Conservation (phyloP, 495 filamentous ascomycete species). For the Penicillium malachiteum region DNA sequence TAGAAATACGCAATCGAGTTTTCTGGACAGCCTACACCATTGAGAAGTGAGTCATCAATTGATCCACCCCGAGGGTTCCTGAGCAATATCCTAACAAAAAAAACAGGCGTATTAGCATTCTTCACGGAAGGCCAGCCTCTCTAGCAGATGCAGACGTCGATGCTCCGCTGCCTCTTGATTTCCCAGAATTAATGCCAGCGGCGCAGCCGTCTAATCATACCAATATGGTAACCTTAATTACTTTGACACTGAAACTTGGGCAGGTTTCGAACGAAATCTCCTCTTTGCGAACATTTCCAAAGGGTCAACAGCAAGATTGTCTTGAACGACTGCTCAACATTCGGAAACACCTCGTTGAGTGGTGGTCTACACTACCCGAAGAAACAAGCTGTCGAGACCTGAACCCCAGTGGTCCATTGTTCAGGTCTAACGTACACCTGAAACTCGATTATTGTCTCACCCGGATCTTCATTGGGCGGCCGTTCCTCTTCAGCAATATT, state of each 20-base stretch:
- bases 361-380: constrained; percentile 50
- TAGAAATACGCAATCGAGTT: constrained; percentile 49
- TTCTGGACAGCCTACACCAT: constrained; percentile 55
- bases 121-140: constrained; percentile 49
- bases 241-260: constrained; percentile 45
- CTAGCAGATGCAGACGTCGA: constrained; percentile 47
- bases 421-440: constrained; percentile 49
- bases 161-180: constrained; percentile 45
- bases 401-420: constrained; percentile 37
- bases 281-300: constrained; percentile 38
- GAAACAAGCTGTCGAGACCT: constrained; percentile 43
- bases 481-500: constrained; percentile 49
- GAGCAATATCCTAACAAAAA: constrained; percentile 11
- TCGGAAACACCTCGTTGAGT: constrained; percentile 44
- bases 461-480: constrained; percentile 48
- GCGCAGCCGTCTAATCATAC: constrained; percentile 42
- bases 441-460: constrained; percentile 51
- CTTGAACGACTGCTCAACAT: constrained; percentile 43
- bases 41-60: constrained; percentile 36
- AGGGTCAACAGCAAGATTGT: constrained; percentile 44
- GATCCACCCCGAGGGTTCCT: not conserved
- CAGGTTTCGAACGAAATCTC: constrained; percentile 46
- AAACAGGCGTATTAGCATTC: constrained; percentile 39
- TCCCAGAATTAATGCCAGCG: constrained; percentile 37
- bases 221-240: constrained; percentile 48